phyloP scores from a whole-genome alignment of 345 rosid genomes.

The Linum tenue region DNA sequence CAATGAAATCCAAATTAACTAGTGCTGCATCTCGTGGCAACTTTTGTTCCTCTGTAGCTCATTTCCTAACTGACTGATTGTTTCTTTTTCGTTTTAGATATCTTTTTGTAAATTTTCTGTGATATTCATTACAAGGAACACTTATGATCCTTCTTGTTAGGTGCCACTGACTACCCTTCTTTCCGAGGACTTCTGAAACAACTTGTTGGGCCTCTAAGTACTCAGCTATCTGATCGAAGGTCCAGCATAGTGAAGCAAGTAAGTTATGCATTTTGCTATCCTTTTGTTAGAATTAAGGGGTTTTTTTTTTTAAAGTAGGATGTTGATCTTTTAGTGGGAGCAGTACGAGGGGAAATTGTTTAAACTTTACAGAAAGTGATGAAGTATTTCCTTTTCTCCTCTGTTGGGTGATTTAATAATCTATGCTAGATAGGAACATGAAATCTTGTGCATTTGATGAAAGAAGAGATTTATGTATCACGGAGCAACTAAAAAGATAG shows the following conservation, averaged over 20 bases:
- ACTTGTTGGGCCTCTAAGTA: conserved; percentile 74
- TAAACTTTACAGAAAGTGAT: too few relatives aligned
- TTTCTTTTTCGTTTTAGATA: neutral
- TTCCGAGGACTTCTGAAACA: conserved; percentile 91
- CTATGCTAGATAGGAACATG: too few relatives aligned
- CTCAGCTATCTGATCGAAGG: conserved; percentile 88
- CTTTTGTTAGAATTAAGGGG: neutral
- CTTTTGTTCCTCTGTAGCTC: neutral
- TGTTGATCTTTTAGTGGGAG: neutral
- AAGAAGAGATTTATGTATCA: too few relatives aligned
- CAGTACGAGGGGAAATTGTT: too few relatives aligned
- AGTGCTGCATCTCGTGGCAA: neutral
- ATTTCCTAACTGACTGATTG: neutral
- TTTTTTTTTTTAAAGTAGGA: neutral
- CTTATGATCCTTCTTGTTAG: conserved; percentile 30
- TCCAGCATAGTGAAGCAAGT: conserved; percentile 98
- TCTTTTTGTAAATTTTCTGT: neutral
- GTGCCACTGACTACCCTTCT: conserved; percentile 77
- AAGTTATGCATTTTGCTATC: neutral
- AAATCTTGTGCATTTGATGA: too few relatives aligned
- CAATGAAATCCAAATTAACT: neutral
- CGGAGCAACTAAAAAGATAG: too few relatives aligned
- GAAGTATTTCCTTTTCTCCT: too few relatives aligned
- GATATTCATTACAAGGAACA: neutral
- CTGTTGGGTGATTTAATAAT: too few relatives aligned